These are phyloP conservation scores for Cucurbita pepo DNA, from an alignment of 306 rosid genomes.

Conservation along the genomic window DNA sequence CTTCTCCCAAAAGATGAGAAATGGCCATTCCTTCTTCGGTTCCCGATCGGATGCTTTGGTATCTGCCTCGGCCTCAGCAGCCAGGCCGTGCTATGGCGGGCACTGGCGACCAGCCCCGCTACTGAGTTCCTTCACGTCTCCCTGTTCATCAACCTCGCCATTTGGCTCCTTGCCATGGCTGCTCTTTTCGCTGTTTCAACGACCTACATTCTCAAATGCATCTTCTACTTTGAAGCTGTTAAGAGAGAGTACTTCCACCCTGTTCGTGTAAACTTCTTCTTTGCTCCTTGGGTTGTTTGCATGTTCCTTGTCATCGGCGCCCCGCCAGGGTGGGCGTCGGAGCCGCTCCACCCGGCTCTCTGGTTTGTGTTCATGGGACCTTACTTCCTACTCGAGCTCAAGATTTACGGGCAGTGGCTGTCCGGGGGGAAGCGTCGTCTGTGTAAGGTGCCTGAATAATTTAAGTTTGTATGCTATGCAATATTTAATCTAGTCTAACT, in stretches of 20 bases:
- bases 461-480: background rate
- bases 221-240: conserved; percentile 78
- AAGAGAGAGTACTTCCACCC: conserved; percentile 78
- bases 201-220: conserved; percentile 56
- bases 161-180: conserved; percentile 46
- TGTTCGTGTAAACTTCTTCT: conserved; percentile 67
- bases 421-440: conserved; percentile 76
- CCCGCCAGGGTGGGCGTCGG: conserved; percentile 26
- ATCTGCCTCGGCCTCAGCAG: conserved; percentile 81
- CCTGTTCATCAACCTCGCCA: conserved; percentile 33
- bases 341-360: conserved; percentile 47
- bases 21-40: conserved; percentile 84
- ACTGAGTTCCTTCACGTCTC: conserved; percentile 41
- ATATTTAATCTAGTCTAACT: too few species aligned
- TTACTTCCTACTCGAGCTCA: conserved; percentile 61
- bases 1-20: conserved; percentile 77
- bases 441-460: conserved; percentile 21
- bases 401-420: conserved; percentile 80
- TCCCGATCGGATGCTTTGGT: conserved; percentile 72
- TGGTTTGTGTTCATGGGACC: conserved; percentile 64
- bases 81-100: conserved; percentile 68
- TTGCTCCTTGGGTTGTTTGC: conserved; percentile 79
- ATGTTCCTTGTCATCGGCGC: conserved; percentile 59
- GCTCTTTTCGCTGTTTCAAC: conserved; percentile 30
- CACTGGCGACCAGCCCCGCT: conserved; percentile 66